Evolutionary conservation across 129 eudicot species (phyloP).

Genomic region (Gnaphalium uliginosum): DNA sequence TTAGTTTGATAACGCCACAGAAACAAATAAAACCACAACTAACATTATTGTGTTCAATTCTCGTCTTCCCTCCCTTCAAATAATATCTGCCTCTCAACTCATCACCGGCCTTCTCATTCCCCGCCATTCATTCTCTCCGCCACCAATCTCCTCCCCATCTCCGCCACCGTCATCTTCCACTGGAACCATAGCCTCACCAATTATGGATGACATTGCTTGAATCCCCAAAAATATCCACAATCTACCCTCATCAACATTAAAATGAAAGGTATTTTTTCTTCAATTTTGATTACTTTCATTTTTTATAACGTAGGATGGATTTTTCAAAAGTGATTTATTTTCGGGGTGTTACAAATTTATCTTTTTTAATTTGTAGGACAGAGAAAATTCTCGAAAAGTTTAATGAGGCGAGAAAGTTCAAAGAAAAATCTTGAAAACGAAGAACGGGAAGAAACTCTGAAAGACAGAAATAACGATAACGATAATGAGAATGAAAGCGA

Average conservation of each 20-base stretch:
- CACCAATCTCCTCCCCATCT: slow-evolving; percentile 31
- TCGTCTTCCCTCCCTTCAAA: slow-evolving; percentile 41
- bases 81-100: slow-evolving; percentile 57
- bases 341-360: too few relatives aligned
- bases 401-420: slow-evolving; percentile 10
- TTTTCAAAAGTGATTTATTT: neutral
- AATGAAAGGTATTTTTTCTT: slow-evolving; percentile 30
- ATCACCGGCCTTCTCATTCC: too few relatives aligned
- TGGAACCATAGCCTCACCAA: slow-evolving; percentile 23
- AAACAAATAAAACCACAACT: neutral
- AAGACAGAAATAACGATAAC: slow-evolving; percentile 8
- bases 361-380: slow-evolving; percentile 5
- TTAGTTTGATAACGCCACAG: slow-evolving; percentile 7
- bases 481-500: slow-evolving; percentile 28
- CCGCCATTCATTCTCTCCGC: slow-evolving; percentile 32
- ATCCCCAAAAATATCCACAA: neutral
- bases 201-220: slow-evolving; percentile 26
- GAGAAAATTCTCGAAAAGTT: slow-evolving; percentile 7
- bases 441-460: slow-evolving; percentile 22
- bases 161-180: slow-evolving; percentile 20
- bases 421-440: slow-evolving; percentile 26
- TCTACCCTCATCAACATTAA: neutral
- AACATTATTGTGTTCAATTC: neutral
- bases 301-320: neutral
- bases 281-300: neutral